Percentiles rank a stretch among this genome's conserved stretches.
Conservation (phyloP, 345 rosid species). For the Salix exigua region DNA sequence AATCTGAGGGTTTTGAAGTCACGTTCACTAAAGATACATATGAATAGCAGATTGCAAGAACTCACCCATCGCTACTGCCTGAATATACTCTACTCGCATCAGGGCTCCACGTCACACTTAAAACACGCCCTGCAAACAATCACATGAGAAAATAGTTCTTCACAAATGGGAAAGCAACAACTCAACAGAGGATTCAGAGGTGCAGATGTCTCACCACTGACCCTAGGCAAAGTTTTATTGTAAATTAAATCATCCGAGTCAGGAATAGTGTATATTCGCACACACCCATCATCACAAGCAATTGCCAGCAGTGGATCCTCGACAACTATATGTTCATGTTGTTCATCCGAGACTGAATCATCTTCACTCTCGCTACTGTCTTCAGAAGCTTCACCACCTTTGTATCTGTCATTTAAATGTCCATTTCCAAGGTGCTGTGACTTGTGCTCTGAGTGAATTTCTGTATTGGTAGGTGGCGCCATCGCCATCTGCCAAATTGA, state of each 20-base stretch:
- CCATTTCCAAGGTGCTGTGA: conserved; percentile 50
- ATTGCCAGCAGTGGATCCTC: conserved; percentile 53
- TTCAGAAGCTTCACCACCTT: conserved; percentile 36
- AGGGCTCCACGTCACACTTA: conserved; percentile 75
- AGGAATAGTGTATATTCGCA: conserved; percentile 54
- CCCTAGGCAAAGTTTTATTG: conserved; percentile 75
- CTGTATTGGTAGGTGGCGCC: conserved; percentile 34
- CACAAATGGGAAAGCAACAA: conserved; percentile 14
- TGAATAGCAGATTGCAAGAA: background rate
- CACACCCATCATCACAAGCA: conserved; percentile 89
- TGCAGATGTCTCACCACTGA: conserved; percentile 75
- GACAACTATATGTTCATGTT: conserved; percentile 25
- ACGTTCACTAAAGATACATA: background rate
- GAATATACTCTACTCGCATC: conserved; percentile 62
- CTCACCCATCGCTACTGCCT: conserved; percentile 95
- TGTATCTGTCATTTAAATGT: conserved; percentile 31
- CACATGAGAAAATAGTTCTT: conserved; percentile 9
- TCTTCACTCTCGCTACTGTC: conserved; percentile 59
- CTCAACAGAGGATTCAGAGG: conserved; percentile 14
- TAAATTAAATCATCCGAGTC: conserved; percentile 56
- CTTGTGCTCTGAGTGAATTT: conserved; percentile 23
- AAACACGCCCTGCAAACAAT: conserved; percentile 54
- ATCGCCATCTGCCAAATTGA: conserved; percentile 96
- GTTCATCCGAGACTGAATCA: conserved; percentile 49
- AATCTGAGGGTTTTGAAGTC: background rate